Conservation (phyloP, 2,329 filamentous ascomycete genomes). For the Alternaria sp. region DNA sequence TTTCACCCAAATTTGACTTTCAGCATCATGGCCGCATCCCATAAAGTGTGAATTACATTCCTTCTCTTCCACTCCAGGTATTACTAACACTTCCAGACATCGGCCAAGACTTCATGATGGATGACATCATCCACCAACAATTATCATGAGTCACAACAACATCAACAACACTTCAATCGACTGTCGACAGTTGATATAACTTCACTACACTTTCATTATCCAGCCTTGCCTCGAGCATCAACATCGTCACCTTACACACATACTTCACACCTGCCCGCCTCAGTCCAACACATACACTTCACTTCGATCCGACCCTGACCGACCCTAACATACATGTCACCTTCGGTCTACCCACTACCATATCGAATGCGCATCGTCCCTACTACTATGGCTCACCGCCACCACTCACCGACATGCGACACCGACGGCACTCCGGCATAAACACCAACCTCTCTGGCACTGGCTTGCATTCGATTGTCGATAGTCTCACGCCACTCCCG, state of each 20-base stretch:
- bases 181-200: conserved; percentile 3
- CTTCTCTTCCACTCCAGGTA: not conserved
- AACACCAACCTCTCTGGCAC: conserved; percentile 5
- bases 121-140: conserved; percentile 7
- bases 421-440: conserved; percentile 5
- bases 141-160: conserved; percentile 3
- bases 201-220: not conserved
- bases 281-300: not conserved
- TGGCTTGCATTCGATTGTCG: conserved; percentile 4
- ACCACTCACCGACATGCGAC: not conserved
- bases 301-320: conserved; percentile 3
- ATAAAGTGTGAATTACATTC: not conserved
- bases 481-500: conserved; percentile 6
- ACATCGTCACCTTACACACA: conserved; percentile 1
- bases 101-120: conserved; percentile 9
- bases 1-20: not conserved
- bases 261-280: not conserved
- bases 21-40: not conserved
- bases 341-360: not conserved
- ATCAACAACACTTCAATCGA: not conserved
- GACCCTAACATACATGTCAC: not conserved
- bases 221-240: not conserved
- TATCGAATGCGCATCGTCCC: not conserved
- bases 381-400: not conserved
- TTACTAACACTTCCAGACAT: conserved; percentile 1